phyloP scores from a whole-genome alignment of 768 basidiomycete genomes.

The Mycena leptocephala region DNA sequence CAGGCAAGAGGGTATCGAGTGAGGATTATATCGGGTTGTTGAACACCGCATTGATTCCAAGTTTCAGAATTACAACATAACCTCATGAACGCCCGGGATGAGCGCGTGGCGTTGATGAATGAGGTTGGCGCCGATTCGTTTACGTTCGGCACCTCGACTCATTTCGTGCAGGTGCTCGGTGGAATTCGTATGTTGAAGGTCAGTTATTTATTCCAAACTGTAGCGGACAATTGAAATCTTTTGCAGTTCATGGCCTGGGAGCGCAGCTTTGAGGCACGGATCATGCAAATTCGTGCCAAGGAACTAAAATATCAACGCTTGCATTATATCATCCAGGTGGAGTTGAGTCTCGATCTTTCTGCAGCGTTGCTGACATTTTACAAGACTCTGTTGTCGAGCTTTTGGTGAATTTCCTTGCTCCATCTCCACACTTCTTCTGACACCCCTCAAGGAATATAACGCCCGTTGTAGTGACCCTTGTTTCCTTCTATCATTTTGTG shows the following conservation, averaged over 20 bases:
- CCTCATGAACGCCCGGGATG: too few relatives aligned
- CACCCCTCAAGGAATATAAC: constrained; percentile 48
- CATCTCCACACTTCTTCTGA: constrained; percentile 54
- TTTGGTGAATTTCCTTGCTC: constrained; percentile 45
- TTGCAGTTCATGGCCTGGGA: constrained; percentile 82
- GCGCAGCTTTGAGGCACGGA: constrained; percentile 75
- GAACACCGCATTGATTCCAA: too few relatives aligned
- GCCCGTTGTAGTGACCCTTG: constrained; percentile 72
- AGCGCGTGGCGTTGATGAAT: constrained; percentile 83
- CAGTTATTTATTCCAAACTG: not conserved
- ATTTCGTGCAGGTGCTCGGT: constrained; percentile 75
- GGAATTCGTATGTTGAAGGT: constrained; percentile 93
- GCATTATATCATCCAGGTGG: constrained; percentile 77
- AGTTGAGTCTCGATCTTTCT: not conserved
- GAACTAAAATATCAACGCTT: constrained; percentile 78
- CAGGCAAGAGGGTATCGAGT: constrained; percentile 82
- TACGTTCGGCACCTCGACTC: constrained; percentile 71
- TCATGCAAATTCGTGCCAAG: constrained; percentile 69
- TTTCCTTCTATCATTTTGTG: constrained; percentile 81
- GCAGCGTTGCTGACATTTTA: not conserved
- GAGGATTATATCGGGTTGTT: too few relatives aligned
- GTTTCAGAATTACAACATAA: too few relatives aligned
- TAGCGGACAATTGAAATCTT: not conserved
- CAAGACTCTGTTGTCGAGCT: constrained; percentile 41
- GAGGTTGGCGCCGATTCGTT: too few relatives aligned